Conservation (phyloP, 352 stramenopile genomes). For the Globisporangium nodosum region DNA sequence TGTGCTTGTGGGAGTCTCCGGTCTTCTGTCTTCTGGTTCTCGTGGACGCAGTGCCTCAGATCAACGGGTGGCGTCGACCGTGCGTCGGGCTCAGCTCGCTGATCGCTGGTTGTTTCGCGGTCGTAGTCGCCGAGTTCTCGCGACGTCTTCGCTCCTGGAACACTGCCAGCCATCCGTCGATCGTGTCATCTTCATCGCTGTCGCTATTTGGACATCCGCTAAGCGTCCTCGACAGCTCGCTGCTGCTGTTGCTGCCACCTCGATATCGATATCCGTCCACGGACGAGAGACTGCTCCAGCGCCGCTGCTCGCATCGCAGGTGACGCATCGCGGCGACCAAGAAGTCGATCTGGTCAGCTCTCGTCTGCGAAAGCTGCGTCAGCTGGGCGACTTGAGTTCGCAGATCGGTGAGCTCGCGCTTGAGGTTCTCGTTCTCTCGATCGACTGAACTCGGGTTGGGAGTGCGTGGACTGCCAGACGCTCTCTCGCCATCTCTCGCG, state of each 20-base stretch:
- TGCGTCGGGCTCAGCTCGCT: background rate
- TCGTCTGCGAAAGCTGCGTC: background rate
- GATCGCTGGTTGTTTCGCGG: background rate
- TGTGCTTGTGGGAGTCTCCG: background rate
- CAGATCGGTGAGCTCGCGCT: slow-evolving; percentile 3
- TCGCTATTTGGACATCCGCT: slow-evolving; percentile 2
- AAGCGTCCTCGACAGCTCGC: slow-evolving; percentile 5
- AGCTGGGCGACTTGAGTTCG: background rate
- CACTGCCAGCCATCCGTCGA: background rate
- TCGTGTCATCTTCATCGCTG: background rate
- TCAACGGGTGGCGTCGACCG: background rate
- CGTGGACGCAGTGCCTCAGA: background rate
- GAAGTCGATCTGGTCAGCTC: slow-evolving; percentile 7
- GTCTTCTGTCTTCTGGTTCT: background rate
- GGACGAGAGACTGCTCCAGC: slow-evolving; percentile 9
- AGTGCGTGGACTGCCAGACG: background rate
- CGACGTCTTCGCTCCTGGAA: background rate
- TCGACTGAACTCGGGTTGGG: background rate
- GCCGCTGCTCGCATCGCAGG: slow-evolving; percentile 1
- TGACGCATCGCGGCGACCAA: slow-evolving; percentile 4
- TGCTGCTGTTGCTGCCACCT: background rate
- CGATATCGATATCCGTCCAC: background rate
- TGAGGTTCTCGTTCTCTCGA: slow-evolving; percentile 6
- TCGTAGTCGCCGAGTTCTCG: background rate
- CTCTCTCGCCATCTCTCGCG: too few relatives aligned